Evolutionary conservation across 2,329 filamentous ascomycete genomes (phyloP).

Genomic region (Verticillium isaacii): DNA sequence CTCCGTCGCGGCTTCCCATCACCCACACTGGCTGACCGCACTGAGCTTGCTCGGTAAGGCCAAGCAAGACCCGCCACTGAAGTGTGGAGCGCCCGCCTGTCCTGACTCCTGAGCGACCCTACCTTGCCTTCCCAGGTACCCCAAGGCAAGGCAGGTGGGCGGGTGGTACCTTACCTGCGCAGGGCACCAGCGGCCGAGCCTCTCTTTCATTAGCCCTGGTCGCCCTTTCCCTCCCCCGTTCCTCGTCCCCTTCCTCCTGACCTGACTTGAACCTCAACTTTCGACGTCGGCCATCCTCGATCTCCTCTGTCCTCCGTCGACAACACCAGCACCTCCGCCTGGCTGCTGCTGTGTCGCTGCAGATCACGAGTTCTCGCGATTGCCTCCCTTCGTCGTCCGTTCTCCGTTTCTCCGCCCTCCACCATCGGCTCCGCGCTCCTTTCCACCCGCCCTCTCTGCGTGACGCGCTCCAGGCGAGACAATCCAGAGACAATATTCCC

Average conservation of each 20-base stretch:
- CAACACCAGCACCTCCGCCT: not conserved
- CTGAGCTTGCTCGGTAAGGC: not conserved
- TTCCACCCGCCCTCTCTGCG: not conserved
- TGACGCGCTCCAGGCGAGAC: conserved; percentile 13
- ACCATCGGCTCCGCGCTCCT: not conserved
- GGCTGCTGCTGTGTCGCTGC: not conserved
- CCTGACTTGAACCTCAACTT: not conserved
- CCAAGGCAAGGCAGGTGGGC: too few relatives aligned
- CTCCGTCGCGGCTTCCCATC: not conserved
- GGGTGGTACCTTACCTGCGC: too few relatives aligned
- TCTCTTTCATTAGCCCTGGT: not conserved
- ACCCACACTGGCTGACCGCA: not conserved
- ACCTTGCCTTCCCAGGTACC: not conserved
- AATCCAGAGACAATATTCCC: conserved; percentile 11
- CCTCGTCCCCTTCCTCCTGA: not conserved
- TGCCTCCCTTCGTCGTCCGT: not conserved
- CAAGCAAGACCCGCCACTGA: not conserved
- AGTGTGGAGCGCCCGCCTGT: not conserved
- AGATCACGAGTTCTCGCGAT: not conserved
- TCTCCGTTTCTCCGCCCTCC: not conserved
- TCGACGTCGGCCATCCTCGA: not conserved
- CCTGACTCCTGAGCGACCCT: not conserved
- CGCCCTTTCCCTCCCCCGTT: not conserved
- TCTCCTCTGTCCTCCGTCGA: not conserved
- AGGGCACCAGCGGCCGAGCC: not conserved